Evolutionary conservation across 371 early-diverging fungal genomes (phyloP).

Genomic region (Zopfochytrium polystomum): DNA sequence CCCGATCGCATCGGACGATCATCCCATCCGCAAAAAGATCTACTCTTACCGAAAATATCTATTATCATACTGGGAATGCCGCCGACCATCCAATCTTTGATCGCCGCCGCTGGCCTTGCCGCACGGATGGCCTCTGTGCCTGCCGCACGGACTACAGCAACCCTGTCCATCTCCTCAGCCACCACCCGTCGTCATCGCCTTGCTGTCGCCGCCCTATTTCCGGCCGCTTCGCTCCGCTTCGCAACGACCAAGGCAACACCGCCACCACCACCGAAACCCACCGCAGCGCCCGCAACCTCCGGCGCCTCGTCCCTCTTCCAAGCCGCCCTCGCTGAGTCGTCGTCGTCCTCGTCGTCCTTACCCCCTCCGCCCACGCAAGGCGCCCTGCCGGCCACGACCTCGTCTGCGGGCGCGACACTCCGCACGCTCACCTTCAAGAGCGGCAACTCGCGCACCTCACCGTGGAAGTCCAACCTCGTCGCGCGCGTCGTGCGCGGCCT

Average conservation of each 20-base stretch:
- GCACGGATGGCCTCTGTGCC: slow-evolving; percentile 23
- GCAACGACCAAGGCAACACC: neutral
- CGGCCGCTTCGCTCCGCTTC: neutral
- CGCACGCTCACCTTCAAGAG: slow-evolving; percentile 33
- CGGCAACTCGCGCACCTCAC: slow-evolving; percentile 42
- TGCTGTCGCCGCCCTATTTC: neutral
- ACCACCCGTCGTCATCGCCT: neutral
- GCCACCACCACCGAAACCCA: neutral
- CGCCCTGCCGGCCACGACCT: neutral
- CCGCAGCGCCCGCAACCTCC: neutral
- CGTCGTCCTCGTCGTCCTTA: neutral
- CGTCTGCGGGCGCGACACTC: slow-evolving; percentile 4
- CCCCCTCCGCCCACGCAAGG: slow-evolving; percentile 4
- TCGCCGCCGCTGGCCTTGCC: slow-evolving; percentile 24
- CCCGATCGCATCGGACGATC: slow-evolving; percentile 27
- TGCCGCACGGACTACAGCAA: slow-evolving; percentile 28
- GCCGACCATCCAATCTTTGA: too few species aligned
- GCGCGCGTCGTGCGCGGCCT: slow-evolving; percentile 81
- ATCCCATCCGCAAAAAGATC: slow-evolving; percentile 23
- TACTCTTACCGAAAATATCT: too few species aligned
- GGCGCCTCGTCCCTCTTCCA: slow-evolving; percentile 27
- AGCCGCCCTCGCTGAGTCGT: slow-evolving; percentile 10
- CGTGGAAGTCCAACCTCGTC: slow-evolving; percentile 79
- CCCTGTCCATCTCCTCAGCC: neutral
- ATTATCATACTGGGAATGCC: too few species aligned